Evolutionary conservation across 208 protist species (phyloP), one percentile per base, ranked within the genome.

Genomic region (Naegleria lovaniensis): DNA sequence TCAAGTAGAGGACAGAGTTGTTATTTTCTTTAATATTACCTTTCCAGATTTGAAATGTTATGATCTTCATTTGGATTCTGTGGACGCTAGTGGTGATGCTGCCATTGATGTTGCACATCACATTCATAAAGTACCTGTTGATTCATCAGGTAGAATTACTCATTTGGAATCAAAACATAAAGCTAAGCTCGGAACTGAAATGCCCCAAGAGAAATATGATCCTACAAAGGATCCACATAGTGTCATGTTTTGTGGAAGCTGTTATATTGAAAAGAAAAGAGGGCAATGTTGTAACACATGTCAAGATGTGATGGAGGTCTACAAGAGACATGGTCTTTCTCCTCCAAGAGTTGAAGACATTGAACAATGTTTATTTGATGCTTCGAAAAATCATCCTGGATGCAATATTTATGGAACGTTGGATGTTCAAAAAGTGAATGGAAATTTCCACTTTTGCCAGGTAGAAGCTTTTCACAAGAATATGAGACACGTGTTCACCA

Each of bases 371-470:
- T 29, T 58, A 33, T 15, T 38, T 67, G 85, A 67, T 41, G 29
- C 51, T 13, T 25, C 33, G 2, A 58, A 29, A 13, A 29, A 55
- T n/a, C 33, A 89, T 89, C 48, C 48, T 41, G 96, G 96, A 41
- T 97, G 96, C 93, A 96, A 96, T 91, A 41, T 97, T n/a, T 93
- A 95, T 86, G 95, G 93, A 13, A 85, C 52, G 15, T 93, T 96
- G 55, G 40, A 93, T 22, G 95, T 96, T 29, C 91, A 95, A 55
- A 95, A 96, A 15, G 95, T 96, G 67, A 94, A 93, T 59, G 96
- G 96, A 79, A 96, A 94, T 92, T 91, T 97, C 88, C 95, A 97
- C 91, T 94, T 98, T 91, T 94, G 25, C 96, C 95, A 16, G 95
- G 95, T 5, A 93, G 94, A 41, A 75, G 48, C 40, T 89, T 89